Conservation (phyloP, 371 early-diverging fungal species). For the Mucor lusitanicus region DNA sequence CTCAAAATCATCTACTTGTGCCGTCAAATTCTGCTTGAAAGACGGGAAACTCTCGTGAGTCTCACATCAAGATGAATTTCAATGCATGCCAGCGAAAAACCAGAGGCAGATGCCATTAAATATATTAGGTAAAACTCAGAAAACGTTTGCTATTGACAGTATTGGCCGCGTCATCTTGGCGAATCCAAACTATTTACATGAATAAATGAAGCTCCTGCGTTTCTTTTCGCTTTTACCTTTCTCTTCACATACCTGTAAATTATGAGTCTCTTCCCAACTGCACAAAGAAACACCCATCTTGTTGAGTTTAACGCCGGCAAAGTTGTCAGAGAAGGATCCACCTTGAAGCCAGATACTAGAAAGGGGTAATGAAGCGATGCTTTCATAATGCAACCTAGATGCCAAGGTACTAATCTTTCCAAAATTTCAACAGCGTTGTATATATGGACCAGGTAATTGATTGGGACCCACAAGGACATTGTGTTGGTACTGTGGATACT, state of each 20-base stretch:
- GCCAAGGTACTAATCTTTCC: background rate
- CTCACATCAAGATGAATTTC: too few species aligned
- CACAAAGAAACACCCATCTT: constrained; percentile 24
- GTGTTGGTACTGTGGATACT: background rate
- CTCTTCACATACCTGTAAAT: background rate
- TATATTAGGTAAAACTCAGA: background rate
- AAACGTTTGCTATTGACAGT: background rate
- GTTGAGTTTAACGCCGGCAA: constrained; percentile 82
- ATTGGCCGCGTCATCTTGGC: background rate
- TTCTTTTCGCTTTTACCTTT: background rate
- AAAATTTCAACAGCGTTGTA: constrained; percentile 5
- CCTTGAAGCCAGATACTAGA: constrained; percentile 70
- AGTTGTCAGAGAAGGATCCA: constrained; percentile 66
- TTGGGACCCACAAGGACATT: background rate
- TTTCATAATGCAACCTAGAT: background rate
- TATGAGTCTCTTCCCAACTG: constrained; percentile 25
- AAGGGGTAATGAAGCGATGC: constrained; percentile 57
- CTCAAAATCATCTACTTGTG: too few species aligned
- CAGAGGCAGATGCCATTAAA: too few species aligned
- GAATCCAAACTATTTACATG: background rate
- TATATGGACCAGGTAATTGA: constrained; percentile 57
- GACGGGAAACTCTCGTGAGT: too few species aligned
- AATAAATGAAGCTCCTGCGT: background rate
- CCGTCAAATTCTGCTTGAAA: too few species aligned
- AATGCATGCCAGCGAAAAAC: too few species aligned